Evolutionary conservation across 148 eudicot genomes (phyloP), one percentile per base, ranked within the genome.

Genomic region (Vaccinium corymbosum): DNA sequence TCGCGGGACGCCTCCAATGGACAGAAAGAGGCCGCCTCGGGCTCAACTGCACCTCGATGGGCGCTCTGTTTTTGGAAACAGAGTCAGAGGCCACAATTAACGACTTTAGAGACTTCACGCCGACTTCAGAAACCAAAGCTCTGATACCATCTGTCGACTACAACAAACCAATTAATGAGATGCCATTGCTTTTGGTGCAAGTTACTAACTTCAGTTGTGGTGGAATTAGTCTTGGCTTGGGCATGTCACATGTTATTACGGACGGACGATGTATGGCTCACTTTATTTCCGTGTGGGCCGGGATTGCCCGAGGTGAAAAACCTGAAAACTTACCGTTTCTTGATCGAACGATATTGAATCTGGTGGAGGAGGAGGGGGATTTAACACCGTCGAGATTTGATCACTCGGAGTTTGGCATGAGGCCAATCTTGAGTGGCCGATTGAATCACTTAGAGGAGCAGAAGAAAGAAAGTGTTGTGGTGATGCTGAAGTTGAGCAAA

Each of bases 141-240:
- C 84, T 89, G 2, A 59, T 84, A 0, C 89, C 92, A 15, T 49
- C 52, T 1, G 85, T 87, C 57, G 84, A 91, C 50, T 64, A 85
- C 27, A 19, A 42, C 13, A 50, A 52, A 7, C 83, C 87, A 6
- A 80, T 91, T 17, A 55, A 87, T 2, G 88, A 92, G 56, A 17
- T 76, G 1, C 90, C 90, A 2, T 11, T 91, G 57, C 10, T 89
- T 8, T 16, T 83, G 1, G 90, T 87, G 81, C 94, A 93, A 80
- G 80, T 93, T 52, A 91, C 94, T 0, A 82, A 79, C 53, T 93
- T 91, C 19, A 20, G 10, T 12, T 92, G 95, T 71, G 93, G 95
- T 55, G 93, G 95, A 1, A 19, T 91, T 22, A 32, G 86, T 42
- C 72, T 92, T 0, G 87, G 90, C 8, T 46, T 83, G 7, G 62